A percentile compares a stretch with the other conserved stretches of the same genome.
These are phyloP conservation scores for Choiromyces venosus DNA, from an alignment of 495 filamentous ascomycete species.

Conservation along the genomic window DNA sequence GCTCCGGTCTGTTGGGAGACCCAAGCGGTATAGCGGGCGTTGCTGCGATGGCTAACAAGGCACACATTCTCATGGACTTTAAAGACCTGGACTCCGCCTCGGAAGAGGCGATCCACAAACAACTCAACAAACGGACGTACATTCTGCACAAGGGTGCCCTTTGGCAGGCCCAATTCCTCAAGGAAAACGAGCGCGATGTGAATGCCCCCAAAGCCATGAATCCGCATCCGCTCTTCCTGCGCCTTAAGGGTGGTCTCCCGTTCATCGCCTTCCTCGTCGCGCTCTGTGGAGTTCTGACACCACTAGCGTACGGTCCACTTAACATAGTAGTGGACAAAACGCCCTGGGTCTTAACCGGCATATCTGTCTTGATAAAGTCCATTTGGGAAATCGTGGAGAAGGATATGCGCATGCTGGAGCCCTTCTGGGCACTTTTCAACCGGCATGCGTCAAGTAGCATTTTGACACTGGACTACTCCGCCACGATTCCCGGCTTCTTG, in stretches of 20 bases:
- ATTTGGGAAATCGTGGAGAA: constrained; percentile 65
- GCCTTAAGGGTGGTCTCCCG: constrained; percentile 53
- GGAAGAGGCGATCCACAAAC: constrained; percentile 60
- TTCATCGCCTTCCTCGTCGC: constrained; percentile 55
- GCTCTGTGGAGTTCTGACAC: constrained; percentile 29
- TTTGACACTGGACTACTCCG: constrained; percentile 66
- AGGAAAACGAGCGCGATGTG: constrained; percentile 37
- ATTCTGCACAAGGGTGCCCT: constrained; percentile 63
- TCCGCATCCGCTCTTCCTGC: constrained; percentile 66
- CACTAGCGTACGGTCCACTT: constrained; percentile 50
- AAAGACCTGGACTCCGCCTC: constrained; percentile 62
- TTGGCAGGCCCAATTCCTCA: constrained; percentile 52
- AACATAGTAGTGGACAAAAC: constrained; percentile 54
- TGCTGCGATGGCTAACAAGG: constrained; percentile 65
- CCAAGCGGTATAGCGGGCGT: constrained; percentile 69
- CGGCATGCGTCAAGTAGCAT: constrained; percentile 59
- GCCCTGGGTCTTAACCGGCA: constrained; percentile 58
- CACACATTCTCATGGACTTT: constrained; percentile 69
- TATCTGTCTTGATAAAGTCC: constrained; percentile 62
- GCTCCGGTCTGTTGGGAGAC: constrained; percentile 60
- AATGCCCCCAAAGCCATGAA: constrained; percentile 52
- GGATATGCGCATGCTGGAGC: constrained; percentile 67
- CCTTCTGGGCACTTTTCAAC: constrained; percentile 62
- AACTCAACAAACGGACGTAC: constrained; percentile 59
- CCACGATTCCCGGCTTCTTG: constrained; percentile 61